Conservation (phyloP, 2,329 filamentous ascomycete genomes). For the Sarocladiaceae sp. region DNA sequence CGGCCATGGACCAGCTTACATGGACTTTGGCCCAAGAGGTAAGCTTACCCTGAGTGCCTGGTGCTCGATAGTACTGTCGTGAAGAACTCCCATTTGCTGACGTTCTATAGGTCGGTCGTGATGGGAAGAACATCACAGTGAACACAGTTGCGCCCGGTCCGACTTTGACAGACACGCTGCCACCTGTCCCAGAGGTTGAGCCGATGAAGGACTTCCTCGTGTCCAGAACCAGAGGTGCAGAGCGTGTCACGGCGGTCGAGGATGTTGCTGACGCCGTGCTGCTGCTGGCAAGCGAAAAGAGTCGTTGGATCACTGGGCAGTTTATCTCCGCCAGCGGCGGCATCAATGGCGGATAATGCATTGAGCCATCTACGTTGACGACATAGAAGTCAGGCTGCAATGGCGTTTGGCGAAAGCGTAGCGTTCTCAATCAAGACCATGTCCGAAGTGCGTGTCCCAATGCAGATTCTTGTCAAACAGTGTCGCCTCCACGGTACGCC, state of each 20-base stretch:
- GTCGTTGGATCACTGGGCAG: constrained; percentile 39
- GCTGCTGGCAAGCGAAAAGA: constrained; percentile 31
- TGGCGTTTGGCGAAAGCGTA: no score
- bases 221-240: constrained; percentile 23
- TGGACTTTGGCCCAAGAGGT: constrained; percentile 26
- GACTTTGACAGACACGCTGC: constrained; percentile 25
- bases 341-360: constrained; percentile 15
- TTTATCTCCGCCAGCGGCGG: constrained; percentile 32
- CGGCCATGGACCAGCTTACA: constrained; percentile 27
- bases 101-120: constrained; percentile 12
- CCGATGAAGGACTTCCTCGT: constrained; percentile 15
- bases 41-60: constrained; percentile 9
- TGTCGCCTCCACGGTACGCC: neutral
- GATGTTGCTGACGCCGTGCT: constrained; percentile 36
- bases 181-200: neutral
- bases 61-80: no score
- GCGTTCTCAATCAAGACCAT: no score
- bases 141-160: constrained; percentile 35
- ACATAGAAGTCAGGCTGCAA: no score
- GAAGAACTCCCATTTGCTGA: no score
- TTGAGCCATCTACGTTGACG: no score
- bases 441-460: no score
- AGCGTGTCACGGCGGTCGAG: constrained; percentile 24
- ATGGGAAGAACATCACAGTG: constrained; percentile 23
- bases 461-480: neutral